phyloP scores from a whole-genome alignment of 116 monocot genomes.

The Zostera marina region DNA sequence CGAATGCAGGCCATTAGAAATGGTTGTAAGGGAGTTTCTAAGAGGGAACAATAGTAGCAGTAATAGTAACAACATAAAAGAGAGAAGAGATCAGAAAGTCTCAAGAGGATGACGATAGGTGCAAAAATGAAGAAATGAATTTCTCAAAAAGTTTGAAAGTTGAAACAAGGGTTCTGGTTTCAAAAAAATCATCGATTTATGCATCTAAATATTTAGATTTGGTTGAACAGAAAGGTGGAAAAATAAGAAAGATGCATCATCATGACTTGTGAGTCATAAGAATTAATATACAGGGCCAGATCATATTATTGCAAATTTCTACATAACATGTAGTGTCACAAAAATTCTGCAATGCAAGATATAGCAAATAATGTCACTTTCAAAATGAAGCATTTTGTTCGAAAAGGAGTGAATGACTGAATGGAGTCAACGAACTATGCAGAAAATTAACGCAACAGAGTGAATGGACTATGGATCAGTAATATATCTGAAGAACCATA shows the following conservation, averaged over 20 bases:
- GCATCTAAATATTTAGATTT: slow-evolving; percentile 6
- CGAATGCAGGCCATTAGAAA: slow-evolving; percentile 30
- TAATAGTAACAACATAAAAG: slow-evolving; percentile 17
- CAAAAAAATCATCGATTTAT: slow-evolving; percentile 5
- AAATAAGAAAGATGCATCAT: not conserved
- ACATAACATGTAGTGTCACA: slow-evolving; percentile 1
- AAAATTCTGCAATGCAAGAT: slow-evolving; percentile 6
- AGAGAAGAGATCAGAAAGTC: slow-evolving; percentile 10
- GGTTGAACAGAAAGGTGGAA: not conserved
- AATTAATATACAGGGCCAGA: slow-evolving; percentile 2
- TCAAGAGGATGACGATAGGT: slow-evolving; percentile 22
- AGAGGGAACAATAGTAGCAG: slow-evolving; percentile 13
- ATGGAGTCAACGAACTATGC: too few species aligned
- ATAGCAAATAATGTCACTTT: slow-evolving; percentile 3
- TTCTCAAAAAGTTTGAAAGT: slow-evolving; percentile 10
- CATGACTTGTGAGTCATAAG: not conserved
- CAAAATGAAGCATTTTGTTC: not conserved
- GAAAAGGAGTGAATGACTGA: not conserved
- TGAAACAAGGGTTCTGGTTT: slow-evolving; percentile 14
- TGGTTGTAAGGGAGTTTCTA: slow-evolving; percentile 23
- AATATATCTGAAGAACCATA: not conserved
- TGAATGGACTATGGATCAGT: not conserved
- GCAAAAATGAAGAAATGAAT: slow-evolving; percentile 16
- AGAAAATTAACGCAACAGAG: not conserved
- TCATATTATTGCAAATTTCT: not conserved